A percentile compares a stretch with the other conserved stretches of the same genome.
phyloP scores from a whole-genome alignment of 2,329 filamentous ascomycete genomes.

The Epichloe hybrida region DNA sequence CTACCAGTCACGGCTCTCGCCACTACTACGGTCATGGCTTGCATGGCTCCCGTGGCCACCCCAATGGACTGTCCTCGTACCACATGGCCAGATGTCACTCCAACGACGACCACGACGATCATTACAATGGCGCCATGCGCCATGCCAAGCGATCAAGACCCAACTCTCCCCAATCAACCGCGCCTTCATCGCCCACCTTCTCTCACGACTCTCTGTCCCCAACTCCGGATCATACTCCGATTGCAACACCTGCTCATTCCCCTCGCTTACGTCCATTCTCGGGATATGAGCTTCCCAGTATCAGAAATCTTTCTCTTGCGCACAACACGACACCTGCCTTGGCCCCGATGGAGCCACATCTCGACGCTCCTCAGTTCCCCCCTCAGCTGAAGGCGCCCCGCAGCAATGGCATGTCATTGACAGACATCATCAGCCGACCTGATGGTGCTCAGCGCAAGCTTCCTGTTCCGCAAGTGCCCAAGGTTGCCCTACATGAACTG shows the following conservation, averaged over 20 bases:
- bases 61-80: slow-evolving; percentile 72
- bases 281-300: slow-evolving; percentile 68
- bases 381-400: slow-evolving; percentile 34
- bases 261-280: slow-evolving; percentile 75
- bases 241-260: slow-evolving; percentile 89
- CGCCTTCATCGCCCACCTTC: slow-evolving; percentile 89
- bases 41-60: slow-evolving; percentile 43
- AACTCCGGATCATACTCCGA: slow-evolving; percentile 95
- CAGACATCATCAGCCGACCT: slow-evolving; percentile 81
- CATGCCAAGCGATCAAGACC: slow-evolving; percentile 80
- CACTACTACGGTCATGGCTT: slow-evolving; percentile 38
- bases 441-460: slow-evolving; percentile 84
- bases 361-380: slow-evolving; percentile 31
- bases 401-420: slow-evolving; percentile 63
- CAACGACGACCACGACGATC: slow-evolving; percentile 64
- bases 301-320: slow-evolving; percentile 50
- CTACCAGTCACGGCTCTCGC: slow-evolving; percentile 29
- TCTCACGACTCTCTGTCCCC: slow-evolving; percentile 92
- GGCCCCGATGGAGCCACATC: slow-evolving; percentile 44
- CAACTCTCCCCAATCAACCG: slow-evolving; percentile 88
- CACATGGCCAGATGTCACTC: slow-evolving; percentile 85
- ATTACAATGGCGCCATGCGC: slow-evolving; percentile 54
- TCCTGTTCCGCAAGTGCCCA: slow-evolving; percentile 80
- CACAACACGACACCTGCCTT: slow-evolving; percentile 41
- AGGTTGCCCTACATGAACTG: slow-evolving; percentile 77